Conservation (phyloP, 169 alveolate species). For the Hammondia hammondi region DNA sequence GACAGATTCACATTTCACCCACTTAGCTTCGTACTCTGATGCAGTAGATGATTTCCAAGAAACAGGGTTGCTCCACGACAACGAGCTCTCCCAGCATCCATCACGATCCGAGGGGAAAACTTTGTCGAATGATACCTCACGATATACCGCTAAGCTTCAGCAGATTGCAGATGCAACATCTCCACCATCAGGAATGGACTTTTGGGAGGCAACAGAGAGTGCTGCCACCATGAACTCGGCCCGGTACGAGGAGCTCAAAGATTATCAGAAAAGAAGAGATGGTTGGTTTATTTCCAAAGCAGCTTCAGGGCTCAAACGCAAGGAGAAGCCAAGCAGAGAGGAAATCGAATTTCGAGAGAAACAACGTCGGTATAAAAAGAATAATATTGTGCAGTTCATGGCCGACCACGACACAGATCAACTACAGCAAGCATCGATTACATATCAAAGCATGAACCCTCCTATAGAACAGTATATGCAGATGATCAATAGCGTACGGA, state of each 20-base stretch:
- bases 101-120: not conserved
- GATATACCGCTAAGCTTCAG: not conserved
- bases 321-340: not conserved
- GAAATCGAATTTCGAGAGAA: slow-evolving; percentile 14
- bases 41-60: not conserved
- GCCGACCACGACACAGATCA: slow-evolving; percentile 4
- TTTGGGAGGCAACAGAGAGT: not conserved
- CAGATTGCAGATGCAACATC: not conserved
- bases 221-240: not conserved
- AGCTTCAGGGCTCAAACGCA: not conserved
- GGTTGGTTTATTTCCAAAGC: not conserved
- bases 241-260: not conserved
- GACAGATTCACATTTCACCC: not conserved
- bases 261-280: not conserved
- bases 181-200: not conserved
- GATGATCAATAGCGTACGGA: slow-evolving; percentile 17
- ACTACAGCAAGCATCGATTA: not conserved
- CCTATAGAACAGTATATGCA: slow-evolving; percentile 27
- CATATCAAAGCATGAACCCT: not conserved
- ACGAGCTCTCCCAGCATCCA: not conserved
- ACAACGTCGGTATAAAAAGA: not conserved
- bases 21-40: not conserved
- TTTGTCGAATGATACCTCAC: not conserved
- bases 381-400: not conserved
- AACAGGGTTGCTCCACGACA: not conserved